Percentiles rank a stretch among this genome's conserved stretches.
phyloP scores from a whole-genome alignment of 331 rosid species.

The Pyrus hybrid region DNA sequence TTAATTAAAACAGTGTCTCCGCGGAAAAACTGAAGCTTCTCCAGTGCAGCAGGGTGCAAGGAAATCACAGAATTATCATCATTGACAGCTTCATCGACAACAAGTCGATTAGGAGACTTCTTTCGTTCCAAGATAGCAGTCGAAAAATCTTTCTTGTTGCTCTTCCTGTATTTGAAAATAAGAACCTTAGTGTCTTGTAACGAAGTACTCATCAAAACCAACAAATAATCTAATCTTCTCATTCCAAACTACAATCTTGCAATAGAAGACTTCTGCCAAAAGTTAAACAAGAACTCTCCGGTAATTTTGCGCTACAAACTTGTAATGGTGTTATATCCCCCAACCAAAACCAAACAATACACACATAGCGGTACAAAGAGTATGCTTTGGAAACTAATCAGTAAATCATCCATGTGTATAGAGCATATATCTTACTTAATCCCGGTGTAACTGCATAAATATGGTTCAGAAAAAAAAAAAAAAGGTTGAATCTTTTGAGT shows the following conservation, averaged over 20 bases:
- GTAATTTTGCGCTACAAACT: too few relatives aligned
- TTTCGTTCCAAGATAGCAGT: constrained; percentile 53
- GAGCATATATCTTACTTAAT: too few relatives aligned
- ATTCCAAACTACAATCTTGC: not conserved
- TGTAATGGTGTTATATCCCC: too few relatives aligned
- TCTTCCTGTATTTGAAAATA: constrained; percentile 21
- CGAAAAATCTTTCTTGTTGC: constrained; percentile 39
- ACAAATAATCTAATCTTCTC: not conserved
- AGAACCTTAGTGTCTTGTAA: not conserved
- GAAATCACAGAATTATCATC: constrained; percentile 42
- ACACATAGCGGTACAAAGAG: too few relatives aligned
- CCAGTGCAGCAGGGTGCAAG: constrained; percentile 44
- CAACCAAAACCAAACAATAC: too few relatives aligned
- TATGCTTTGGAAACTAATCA: too few relatives aligned
- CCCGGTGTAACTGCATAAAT: too few relatives aligned
- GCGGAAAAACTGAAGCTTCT: constrained; percentile 23
- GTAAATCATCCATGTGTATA: too few relatives aligned
- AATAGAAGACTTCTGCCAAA: not conserved
- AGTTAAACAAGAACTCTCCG: too few relatives aligned
- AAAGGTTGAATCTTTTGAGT: not conserved
- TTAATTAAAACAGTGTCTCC: constrained; percentile 25
- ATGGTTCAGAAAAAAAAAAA: not conserved
- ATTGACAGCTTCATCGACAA: constrained; percentile 42
- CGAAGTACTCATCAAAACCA: too few relatives aligned
- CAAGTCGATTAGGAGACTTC: constrained; percentile 54